These are phyloP conservation scores for Juglanconis juglandina DNA, from an alignment of 2,329 filamentous ascomycete species.

Conservation along the genomic window DNA sequence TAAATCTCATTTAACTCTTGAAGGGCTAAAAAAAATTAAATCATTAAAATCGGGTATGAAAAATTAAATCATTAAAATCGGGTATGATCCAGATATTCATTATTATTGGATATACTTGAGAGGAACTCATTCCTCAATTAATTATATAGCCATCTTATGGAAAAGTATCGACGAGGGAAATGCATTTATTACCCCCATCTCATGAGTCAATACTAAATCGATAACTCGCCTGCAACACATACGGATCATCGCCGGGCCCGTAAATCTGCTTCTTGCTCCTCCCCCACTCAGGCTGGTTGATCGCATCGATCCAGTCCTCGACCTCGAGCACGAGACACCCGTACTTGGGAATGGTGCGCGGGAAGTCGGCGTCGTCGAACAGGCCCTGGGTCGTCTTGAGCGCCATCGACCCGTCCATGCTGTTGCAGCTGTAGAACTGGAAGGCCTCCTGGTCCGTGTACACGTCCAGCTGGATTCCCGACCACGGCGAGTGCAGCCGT, in stretches of 20 bases:
- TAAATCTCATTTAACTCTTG: too few species aligned
- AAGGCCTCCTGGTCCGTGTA: slow-evolving; percentile 81
- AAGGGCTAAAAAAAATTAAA: too few species aligned
- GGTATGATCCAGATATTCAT: too few species aligned
- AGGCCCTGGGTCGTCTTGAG: slow-evolving; percentile 70
- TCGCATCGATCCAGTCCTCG: slow-evolving; percentile 88
- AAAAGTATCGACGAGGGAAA: slow-evolving; percentile 97
- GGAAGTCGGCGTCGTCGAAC: slow-evolving; percentile 48
- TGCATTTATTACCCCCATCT: slow-evolving; percentile 63
- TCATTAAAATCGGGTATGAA: too few species aligned
- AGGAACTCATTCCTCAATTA: too few species aligned
- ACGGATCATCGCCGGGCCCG: slow-evolving; percentile 56
- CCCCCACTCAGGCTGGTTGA: slow-evolving; percentile 88
- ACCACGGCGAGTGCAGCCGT: slow-evolving; percentile 67
- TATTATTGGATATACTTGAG: too few species aligned
- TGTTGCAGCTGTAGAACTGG: slow-evolving; percentile 82
- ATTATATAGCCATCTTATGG: too few species aligned
- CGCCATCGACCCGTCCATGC: slow-evolving; percentile 67
- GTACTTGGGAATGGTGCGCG: slow-evolving; percentile 66
- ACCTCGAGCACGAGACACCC: slow-evolving; percentile 90
- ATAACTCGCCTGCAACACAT: slow-evolving; percentile 61
- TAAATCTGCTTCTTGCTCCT: slow-evolving; percentile 60
- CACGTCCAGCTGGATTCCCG: slow-evolving; percentile 79
- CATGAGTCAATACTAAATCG: slow-evolving; percentile 50
- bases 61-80: too few species aligned